phyloP scores from a whole-genome alignment of 2,329 filamentous ascomycete genomes.

The Colletotrichum tabaci region DNA sequence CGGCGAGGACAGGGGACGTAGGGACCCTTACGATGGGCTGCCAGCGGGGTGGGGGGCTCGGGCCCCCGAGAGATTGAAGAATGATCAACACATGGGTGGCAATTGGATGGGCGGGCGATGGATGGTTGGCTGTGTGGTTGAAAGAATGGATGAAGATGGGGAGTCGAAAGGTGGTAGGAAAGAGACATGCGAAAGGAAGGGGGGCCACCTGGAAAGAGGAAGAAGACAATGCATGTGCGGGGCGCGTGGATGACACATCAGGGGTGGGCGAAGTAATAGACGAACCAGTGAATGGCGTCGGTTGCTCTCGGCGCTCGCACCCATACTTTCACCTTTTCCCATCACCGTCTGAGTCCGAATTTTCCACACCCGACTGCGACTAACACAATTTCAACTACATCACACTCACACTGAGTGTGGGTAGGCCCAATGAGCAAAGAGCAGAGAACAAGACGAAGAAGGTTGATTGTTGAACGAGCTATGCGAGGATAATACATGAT shows the following conservation, averaged over 20 bases:
- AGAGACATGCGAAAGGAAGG: not conserved
- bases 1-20: slow-evolving; percentile 4
- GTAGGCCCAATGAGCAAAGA: not conserved
- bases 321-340: too few relatives aligned
- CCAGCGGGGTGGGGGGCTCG: slow-evolving; percentile 20
- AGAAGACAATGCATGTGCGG: not conserved
- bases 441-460: not conserved
- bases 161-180: not conserved
- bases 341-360: too few relatives aligned
- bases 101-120: slow-evolving; percentile 10
- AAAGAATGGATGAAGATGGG: slow-evolving; percentile 10
- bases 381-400: not conserved
- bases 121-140: slow-evolving; percentile 7
- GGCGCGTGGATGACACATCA: not conserved
- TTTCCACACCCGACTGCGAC: not conserved
- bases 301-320: too few relatives aligned
- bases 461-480: not conserved
- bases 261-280: slow-evolving; percentile 1
- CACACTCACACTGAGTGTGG: not conserved
- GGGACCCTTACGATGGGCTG: slow-evolving; percentile 8
- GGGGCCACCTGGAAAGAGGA: not conserved
- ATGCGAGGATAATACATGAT: not conserved
- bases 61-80: slow-evolving; percentile 23
- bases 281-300: not conserved
- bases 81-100: slow-evolving; percentile 39